Evolutionary conservation across 768 basidiomycete species (phyloP).

Genomic region (Psilocybe azurescens): DNA sequence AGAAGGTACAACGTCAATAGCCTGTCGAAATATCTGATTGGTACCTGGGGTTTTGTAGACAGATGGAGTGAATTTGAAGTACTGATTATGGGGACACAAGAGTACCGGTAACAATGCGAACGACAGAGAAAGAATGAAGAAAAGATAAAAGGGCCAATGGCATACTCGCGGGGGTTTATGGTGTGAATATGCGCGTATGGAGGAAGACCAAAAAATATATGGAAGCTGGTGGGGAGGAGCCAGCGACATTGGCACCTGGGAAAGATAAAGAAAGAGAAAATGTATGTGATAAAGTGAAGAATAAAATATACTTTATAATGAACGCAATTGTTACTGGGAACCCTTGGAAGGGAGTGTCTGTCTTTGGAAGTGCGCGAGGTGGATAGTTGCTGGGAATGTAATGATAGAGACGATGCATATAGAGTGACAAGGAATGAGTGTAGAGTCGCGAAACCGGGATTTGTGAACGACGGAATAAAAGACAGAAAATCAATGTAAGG

Average conservation of each 20-base stretch:
- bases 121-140: constrained; percentile 23
- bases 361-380: constrained; percentile 52
- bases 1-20: neutral
- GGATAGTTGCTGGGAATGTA: constrained; percentile 44
- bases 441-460: constrained; percentile 40
- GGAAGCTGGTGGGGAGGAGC: constrained; percentile 32
- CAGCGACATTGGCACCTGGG: constrained; percentile 37
- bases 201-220: constrained; percentile 39
- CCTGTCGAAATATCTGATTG: neutral
- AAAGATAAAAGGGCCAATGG: constrained; percentile 26
- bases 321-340: constrained; percentile 47
- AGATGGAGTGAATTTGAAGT: constrained; percentile 25
- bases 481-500: constrained; percentile 19
- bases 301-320: constrained; percentile 79
- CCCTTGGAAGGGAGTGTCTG: constrained; percentile 44
- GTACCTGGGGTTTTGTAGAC: constrained; percentile 14
- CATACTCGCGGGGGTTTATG: constrained; percentile 14
- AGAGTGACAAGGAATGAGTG: constrained; percentile 55
- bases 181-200: constrained; percentile 16
- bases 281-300: constrained; percentile 79
- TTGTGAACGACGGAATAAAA: constrained; percentile 45
- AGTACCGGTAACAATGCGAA: constrained; percentile 34
- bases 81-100: constrained; percentile 27
- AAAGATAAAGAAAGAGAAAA: constrained; percentile 38
- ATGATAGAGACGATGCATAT: constrained; percentile 65